These are phyloP conservation scores for Daldinia grandis DNA, from an alignment of 495 filamentous ascomycete species.

Conservation along the genomic window DNA sequence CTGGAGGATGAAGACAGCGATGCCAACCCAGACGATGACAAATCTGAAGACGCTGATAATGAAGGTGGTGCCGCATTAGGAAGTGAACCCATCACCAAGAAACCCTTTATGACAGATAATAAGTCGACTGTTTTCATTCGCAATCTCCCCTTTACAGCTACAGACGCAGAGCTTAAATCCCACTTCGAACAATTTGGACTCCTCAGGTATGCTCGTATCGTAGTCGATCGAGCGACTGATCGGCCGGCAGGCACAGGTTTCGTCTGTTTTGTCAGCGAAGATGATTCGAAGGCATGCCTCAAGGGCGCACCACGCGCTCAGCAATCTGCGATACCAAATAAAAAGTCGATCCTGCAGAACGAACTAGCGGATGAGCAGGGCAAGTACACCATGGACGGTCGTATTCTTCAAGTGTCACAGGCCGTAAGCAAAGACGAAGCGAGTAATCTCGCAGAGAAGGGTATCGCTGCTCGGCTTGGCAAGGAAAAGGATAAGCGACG, in stretches of 20 bases:
- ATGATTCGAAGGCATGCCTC: constrained; percentile 77
- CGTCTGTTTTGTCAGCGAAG: constrained; percentile 84
- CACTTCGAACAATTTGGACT: constrained; percentile 87
- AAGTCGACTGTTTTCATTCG: constrained; percentile 87
- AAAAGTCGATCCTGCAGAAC: constrained; percentile 84
- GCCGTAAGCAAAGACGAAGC: constrained; percentile 87
- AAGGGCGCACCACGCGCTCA: constrained; percentile 70
- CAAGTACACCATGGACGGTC: constrained; percentile 87
- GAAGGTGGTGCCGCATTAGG: constrained; percentile 50
- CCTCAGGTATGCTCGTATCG: constrained; percentile 86
- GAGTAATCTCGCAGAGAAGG: constrained; percentile 72
- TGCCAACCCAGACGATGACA: constrained; percentile 54
- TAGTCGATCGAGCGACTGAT: constrained; percentile 83
- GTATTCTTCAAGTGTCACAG: constrained; percentile 81
- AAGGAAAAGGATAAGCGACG: constrained; percentile 90
- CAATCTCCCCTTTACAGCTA: constrained; percentile 88
- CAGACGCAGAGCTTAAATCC: constrained; percentile 78
- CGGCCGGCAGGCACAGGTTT: constrained; percentile 92
- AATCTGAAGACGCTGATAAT: constrained; percentile 45
- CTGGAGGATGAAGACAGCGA: constrained; percentile 62
- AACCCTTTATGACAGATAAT: constrained; percentile 60
- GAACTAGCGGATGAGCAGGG: constrained; percentile 78
- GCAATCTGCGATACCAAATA: constrained; percentile 56
- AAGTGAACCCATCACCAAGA: constrained; percentile 49
- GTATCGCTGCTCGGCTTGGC: constrained; percentile 67